Percentiles rank a stretch among this genome's conserved stretches.
These are phyloP conservation scores for Eimeria sp. DNA, from an alignment of 169 alveolate species.

Conservation along the genomic window DNA sequence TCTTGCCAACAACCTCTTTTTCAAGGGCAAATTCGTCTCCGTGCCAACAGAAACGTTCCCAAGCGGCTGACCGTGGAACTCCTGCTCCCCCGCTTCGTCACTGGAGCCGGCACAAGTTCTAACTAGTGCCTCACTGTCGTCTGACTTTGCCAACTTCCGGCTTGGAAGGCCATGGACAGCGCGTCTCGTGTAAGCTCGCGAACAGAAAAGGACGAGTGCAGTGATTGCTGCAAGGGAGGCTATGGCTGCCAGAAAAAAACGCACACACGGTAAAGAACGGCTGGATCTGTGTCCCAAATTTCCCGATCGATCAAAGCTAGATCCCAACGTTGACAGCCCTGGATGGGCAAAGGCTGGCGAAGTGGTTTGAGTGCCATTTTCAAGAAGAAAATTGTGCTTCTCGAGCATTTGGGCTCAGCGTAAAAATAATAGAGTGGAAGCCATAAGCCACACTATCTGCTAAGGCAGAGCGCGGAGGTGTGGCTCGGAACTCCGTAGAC, in stretches of 20 bases:
- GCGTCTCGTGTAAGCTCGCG: background rate
- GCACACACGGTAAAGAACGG: background rate
- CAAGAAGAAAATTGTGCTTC: background rate
- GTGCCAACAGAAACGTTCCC: too few species aligned
- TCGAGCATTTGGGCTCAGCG: background rate
- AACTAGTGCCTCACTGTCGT: background rate
- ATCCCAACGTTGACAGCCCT: background rate
- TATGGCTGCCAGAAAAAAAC: background rate
- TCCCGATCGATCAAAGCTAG: background rate
- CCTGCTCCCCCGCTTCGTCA: too few species aligned
- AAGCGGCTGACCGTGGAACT: too few species aligned
- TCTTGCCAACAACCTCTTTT: background rate
- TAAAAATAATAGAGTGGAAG: background rate
- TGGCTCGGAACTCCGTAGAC: too few species aligned
- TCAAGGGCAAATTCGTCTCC: background rate
- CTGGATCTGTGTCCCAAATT: background rate
- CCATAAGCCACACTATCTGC: background rate
- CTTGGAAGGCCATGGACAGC: background rate
- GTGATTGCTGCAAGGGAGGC: background rate
- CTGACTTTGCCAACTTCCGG: constrained; percentile 20
- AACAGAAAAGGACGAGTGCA: background rate
- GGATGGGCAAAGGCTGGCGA: background rate
- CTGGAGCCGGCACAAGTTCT: too few species aligned
- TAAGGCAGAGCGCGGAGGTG: too few species aligned
- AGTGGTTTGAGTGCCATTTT: background rate